phyloP scores from a whole-genome alignment of 1,284 basidiomycete species.

The Amylostereum chailletii region DNA sequence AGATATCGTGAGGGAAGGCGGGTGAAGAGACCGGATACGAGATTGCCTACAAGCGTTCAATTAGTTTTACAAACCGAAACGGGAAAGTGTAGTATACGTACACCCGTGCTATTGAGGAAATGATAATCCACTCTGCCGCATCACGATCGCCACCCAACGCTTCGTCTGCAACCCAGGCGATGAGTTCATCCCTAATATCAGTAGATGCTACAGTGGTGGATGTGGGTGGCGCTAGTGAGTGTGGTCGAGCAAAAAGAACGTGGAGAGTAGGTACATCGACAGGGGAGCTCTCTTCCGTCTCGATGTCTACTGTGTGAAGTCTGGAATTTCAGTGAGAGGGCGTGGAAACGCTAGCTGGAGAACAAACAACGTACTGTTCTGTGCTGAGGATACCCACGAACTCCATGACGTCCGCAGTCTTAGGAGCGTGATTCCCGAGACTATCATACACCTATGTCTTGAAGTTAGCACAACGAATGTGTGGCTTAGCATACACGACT shows the following conservation, averaged over 20 bases:
- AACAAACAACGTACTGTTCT: slow-evolving; percentile 43
- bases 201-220: slow-evolving; percentile 5
- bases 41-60: slow-evolving; percentile 44
- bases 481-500: background rate
- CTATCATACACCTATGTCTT: slow-evolving; percentile 46
- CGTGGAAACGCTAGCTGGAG: background rate
- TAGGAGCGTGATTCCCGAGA: slow-evolving; percentile 31
- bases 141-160: slow-evolving; percentile 58
- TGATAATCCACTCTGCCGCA: slow-evolving; percentile 73
- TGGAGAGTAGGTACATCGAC: slow-evolving; percentile 56
- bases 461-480: too few species aligned
- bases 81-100: slow-evolving; percentile 26
- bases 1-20: slow-evolving; percentile 59
- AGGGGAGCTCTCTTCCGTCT: slow-evolving; percentile 18
- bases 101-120: slow-evolving; percentile 61
- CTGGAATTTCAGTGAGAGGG: slow-evolving; percentile 17
- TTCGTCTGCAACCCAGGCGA: slow-evolving; percentile 64
- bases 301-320: slow-evolving; percentile 15
- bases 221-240: slow-evolving; percentile 28
- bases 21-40: slow-evolving; percentile 57
- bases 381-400: slow-evolving; percentile 64
- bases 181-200: slow-evolving; percentile 37
- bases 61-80: background rate
- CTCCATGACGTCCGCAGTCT: slow-evolving; percentile 48
- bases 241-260: slow-evolving; percentile 44